phyloP scores from a whole-genome alignment of 2,329 filamentous ascomycete species.

The Whalleya microplaca region DNA sequence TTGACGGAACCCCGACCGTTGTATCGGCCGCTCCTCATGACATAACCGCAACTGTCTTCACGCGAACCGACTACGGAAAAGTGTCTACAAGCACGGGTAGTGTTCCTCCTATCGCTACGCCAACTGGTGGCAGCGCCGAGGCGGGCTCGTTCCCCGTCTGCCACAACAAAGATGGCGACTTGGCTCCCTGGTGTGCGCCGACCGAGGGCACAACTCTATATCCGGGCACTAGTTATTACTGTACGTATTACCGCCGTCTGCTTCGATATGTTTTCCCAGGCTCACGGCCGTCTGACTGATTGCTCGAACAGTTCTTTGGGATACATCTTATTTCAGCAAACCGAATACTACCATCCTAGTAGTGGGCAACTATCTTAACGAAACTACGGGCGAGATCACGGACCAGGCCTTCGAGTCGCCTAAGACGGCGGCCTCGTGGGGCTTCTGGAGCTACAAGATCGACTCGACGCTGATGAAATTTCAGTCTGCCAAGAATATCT shows the following conservation, averaged over 20 bases:
- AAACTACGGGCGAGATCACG: slow-evolving; percentile 36
- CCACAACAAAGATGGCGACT: slow-evolving; percentile 49
- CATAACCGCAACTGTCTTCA: slow-evolving; percentile 43
- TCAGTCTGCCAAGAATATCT: slow-evolving; percentile 50
- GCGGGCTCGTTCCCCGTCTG: slow-evolving; percentile 56
- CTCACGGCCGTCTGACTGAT: slow-evolving; percentile 3
- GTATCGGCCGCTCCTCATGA: slow-evolving; percentile 47
- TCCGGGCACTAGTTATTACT: slow-evolving; percentile 54
- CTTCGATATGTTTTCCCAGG: not conserved
- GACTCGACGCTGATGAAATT: slow-evolving; percentile 42
- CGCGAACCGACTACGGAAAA: slow-evolving; percentile 36
- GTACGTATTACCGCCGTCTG: slow-evolving; percentile 39
- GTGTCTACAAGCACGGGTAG: slow-evolving; percentile 45
- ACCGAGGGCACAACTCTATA: slow-evolving; percentile 47
- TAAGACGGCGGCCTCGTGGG: slow-evolving; percentile 46
- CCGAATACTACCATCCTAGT: slow-evolving; percentile 44
- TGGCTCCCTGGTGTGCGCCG: slow-evolving; percentile 58
- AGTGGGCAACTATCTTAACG: slow-evolving; percentile 36
- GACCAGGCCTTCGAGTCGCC: slow-evolving; percentile 42
- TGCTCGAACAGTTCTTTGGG: slow-evolving; percentile 56
- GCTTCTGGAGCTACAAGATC: slow-evolving; percentile 53
- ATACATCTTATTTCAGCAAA: slow-evolving; percentile 53
- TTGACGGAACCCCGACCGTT: slow-evolving; percentile 49
- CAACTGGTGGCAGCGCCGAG: slow-evolving; percentile 44
- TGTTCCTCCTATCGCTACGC: slow-evolving; percentile 48